phyloP scores from a whole-genome alignment of 179 eudicot species.

The Camellia oleifera region DNA sequence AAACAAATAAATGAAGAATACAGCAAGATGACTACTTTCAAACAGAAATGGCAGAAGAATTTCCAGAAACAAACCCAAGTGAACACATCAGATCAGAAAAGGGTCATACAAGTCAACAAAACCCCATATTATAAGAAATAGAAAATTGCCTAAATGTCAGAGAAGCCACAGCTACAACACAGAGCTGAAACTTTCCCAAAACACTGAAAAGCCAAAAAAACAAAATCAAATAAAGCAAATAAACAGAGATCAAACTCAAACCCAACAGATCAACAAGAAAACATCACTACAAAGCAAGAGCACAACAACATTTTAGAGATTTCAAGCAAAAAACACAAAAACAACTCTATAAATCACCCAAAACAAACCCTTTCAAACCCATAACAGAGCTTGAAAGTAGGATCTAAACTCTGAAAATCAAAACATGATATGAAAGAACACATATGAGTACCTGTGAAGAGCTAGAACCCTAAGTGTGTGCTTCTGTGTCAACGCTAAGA shows the following conservation, averaged over 20 bases:
- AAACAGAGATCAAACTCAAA: neutral
- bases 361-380: no score
- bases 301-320: neutral
- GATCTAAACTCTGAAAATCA: neutral
- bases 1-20: neutral
- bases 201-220: neutral
- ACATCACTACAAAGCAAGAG: neutral
- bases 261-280: neutral
- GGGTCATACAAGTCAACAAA: conserved; percentile 5
- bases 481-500: no score
- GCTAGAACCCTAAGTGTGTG: no score
- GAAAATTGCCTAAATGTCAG: neutral
- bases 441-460: no score
- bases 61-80: neutral
- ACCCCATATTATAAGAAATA: neutral
- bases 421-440: no score
- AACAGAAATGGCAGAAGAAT: neutral
- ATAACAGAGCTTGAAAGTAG: neutral
- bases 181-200: neutral
- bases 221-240: neutral
- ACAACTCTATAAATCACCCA: neutral
- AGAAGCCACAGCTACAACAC: neutral
- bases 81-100: neutral
- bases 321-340: neutral
- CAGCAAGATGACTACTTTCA: neutral